phyloP scores from a whole-genome alignment of 176 grass and related monocot species.

The Cenchrus americanus region DNA sequence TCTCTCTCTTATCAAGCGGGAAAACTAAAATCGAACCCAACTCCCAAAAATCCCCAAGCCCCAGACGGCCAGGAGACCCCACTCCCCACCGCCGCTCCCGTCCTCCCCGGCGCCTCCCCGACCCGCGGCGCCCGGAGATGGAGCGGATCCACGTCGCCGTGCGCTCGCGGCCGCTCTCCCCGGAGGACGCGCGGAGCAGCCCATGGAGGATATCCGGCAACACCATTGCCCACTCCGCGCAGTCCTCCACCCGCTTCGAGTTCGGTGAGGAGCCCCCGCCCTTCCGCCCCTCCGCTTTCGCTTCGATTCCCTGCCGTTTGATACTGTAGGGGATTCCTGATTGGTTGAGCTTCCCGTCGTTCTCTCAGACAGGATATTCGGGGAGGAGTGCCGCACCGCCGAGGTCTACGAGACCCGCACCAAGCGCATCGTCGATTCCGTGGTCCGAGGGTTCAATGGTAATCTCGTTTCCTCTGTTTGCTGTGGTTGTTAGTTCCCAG shows the following conservation, averaged over 20 bases:
- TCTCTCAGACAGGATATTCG: slow-evolving; percentile 70
- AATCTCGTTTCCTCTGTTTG: background rate
- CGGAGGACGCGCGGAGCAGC: slow-evolving; percentile 64
- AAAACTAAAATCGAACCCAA: slow-evolving; percentile 26
- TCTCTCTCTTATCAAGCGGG: slow-evolving; percentile 10
- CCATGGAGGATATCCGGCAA: slow-evolving; percentile 82
- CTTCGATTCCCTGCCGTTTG: background rate
- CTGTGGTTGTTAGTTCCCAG: background rate
- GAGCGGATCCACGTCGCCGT: slow-evolving; percentile 86
- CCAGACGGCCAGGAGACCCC: too few relatives aligned
- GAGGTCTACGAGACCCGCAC: slow-evolving; percentile 71
- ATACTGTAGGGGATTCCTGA: background rate
- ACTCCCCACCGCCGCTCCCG: background rate
- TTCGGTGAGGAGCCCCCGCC: slow-evolving; percentile 49
- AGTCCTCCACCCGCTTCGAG: slow-evolving; percentile 72
- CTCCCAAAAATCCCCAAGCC: background rate
- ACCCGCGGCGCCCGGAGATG: slow-evolving; percentile 45
- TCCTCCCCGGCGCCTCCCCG: background rate
- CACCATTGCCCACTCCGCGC: slow-evolving; percentile 62
- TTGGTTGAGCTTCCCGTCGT: background rate
- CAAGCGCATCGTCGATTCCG: slow-evolving; percentile 78
- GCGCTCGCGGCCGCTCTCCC: slow-evolving; percentile 68
- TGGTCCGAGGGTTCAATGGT: slow-evolving; percentile 88
- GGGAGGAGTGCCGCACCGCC: slow-evolving; percentile 66
- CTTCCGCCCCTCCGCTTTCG: background rate